Percentiles rank a stretch among this genome's conserved stretches.
Evolutionary conservation across 2,329 filamentous ascomycete genomes (phyloP).

Genomic region (Colletotrichum sp.): DNA sequence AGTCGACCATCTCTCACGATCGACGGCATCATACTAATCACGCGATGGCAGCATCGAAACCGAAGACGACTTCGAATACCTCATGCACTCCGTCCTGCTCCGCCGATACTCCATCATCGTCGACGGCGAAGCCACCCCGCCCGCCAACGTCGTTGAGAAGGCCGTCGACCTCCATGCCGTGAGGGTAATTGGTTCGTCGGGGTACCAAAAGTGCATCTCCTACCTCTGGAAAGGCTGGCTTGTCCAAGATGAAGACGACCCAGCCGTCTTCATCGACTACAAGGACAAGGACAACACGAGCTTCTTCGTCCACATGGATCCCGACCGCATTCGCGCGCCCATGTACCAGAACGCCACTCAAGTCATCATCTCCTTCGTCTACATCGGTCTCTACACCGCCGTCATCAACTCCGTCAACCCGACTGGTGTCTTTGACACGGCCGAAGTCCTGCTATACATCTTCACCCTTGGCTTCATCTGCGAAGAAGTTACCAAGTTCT

Average conservation of each 20-base stretch:
- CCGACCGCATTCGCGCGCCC: conserved; percentile 91
- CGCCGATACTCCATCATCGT: conserved; percentile 86
- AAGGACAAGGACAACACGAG: conserved; percentile 77
- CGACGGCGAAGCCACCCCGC: conserved; percentile 72
- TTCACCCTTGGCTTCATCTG: conserved; percentile 92
- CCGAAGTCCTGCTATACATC: conserved; percentile 84
- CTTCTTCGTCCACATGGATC: conserved; percentile 86
- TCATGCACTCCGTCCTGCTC: conserved; percentile 82
- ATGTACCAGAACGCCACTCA: conserved; percentile 92
- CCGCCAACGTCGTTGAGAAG: conserved; percentile 89
- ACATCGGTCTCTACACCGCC: conserved; percentile 82
- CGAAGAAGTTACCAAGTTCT: conserved; percentile 87
- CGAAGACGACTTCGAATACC: conserved; percentile 79
- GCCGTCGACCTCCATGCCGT: conserved; percentile 93
- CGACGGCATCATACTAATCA: background rate
- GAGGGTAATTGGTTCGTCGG: conserved; percentile 85
- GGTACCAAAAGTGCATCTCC: conserved; percentile 93
- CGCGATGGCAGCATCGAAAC: conserved; percentile 70
- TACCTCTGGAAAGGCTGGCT: conserved; percentile 97
- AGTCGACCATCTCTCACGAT: background rate
- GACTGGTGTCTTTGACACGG: conserved; percentile 79
- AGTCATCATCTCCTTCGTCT: conserved; percentile 83
- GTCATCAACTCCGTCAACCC: conserved; percentile 96
- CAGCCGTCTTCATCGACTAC: conserved; percentile 89
- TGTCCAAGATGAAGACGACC: conserved; percentile 92